Evolutionary conservation across 352 stramenopile genomes (phyloP), one percentile per base, ranked within the genome.

Genomic region (Globisporangium alternatum): DNA sequence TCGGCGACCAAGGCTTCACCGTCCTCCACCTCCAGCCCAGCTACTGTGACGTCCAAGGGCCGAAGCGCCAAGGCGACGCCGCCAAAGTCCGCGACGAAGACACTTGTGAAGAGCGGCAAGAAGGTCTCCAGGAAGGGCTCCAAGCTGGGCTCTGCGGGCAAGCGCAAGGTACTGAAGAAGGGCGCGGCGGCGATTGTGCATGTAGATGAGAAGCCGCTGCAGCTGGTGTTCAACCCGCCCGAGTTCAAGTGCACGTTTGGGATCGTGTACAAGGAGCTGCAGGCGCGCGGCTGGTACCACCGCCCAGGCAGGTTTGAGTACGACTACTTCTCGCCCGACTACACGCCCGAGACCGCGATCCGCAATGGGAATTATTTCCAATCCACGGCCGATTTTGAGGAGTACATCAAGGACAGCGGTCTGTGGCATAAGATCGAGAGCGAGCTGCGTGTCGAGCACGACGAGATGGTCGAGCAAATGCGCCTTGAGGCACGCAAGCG

Each of bases 321-420:
- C 68, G 84, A 93, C 63, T 93, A 93, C 75, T 93, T 93, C 44
- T 81, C 81, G 30, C 84, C 84, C 2, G 75, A 74, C 8, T 90
- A 85, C 72, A 85, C 74, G 13, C 69, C 80, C 12, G 71, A 76
- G 8, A 90, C 60, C 4, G 78, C 84, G 21, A 70, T 81, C 41
- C 21, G 81, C 9, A 78, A 79, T 59, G 65, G 74, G 47, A 90
- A 90, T 66, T 91, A 80, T 51, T 93, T 91, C 67, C 80, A 80
- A 44, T 91, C 81, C 1, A 48, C 72, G 5, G 81, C 77, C 0
- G 71, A 79, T 15, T 74, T 93, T 0, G 80, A 91, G 45, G 61
- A 78, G 39, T 91, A 76, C 53, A 62, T 93, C 12, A 85, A 89
- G 41, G 68, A 76, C 1, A 88, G 71, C 43, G 79, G 82, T 1